phyloP scores from a whole-genome alignment of 169 alveolate genomes.

The Eimeria necatrix region DNA sequence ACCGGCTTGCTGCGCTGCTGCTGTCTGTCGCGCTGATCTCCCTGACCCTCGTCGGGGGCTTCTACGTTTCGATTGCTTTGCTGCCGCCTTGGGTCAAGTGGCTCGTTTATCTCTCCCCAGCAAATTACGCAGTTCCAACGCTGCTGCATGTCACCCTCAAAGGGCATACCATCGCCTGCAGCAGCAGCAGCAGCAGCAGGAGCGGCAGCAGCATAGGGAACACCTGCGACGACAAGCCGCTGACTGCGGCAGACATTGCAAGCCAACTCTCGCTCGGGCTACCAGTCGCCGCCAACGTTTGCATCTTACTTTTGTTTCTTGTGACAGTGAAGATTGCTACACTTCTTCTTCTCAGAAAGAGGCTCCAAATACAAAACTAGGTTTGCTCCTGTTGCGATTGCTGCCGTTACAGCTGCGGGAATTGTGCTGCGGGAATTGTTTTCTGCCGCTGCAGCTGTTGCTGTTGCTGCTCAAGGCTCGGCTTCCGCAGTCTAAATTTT shows the following conservation, averaged over 20 bases:
- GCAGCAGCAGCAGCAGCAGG: neutral
- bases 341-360: neutral
- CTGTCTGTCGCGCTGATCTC: constrained; percentile 50
- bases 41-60: constrained; percentile 20
- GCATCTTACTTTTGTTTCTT: neutral
- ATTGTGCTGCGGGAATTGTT: neutral
- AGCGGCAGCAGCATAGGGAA: neutral
- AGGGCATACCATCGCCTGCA: neutral
- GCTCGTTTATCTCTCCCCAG: constrained; percentile 2
- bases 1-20: constrained; percentile 34
- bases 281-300: neutral
- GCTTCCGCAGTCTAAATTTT: neutral
- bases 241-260: neutral
- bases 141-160: neutral
- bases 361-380: constrained; percentile 17
- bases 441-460: neutral
- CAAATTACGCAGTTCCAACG: neutral
- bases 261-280: neutral
- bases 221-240: neutral
- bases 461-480: neutral
- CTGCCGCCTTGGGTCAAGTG: neutral
- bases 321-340: neutral
- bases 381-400: neutral
- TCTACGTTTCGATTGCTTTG: neutral
- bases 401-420: neutral